Conservation (phyloP, 139 green algal genomes). For the Coccomyxa sp. region DNA sequence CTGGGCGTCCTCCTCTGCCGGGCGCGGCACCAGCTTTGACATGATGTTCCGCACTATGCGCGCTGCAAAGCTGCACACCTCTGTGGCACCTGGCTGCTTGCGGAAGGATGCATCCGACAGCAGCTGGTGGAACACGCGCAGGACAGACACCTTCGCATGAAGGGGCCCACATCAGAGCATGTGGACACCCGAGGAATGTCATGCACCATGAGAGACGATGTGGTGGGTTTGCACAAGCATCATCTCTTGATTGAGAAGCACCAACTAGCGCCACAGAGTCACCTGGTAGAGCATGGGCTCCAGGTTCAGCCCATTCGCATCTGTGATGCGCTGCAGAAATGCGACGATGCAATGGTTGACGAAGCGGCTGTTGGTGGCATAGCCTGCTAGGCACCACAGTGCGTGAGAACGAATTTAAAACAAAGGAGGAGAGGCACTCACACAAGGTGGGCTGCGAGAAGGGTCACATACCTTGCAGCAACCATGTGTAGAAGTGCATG, state of each 20-base stretch:
- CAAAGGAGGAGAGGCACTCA: neutral
- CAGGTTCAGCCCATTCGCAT: constrained; percentile 51
- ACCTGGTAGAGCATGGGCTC: constrained; percentile 80
- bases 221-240: neutral
- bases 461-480: constrained; percentile 28
- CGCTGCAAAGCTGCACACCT: constrained; percentile 47
- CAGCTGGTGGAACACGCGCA: constrained; percentile 67
- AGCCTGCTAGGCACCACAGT: constrained; percentile 18
- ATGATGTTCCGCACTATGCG: constrained; percentile 51
- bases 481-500: constrained; percentile 67
- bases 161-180: neutral
- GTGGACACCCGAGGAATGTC: neutral
- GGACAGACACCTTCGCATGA: constrained; percentile 57
- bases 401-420: neutral
- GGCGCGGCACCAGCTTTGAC: neutral
- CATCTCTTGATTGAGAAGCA: neutral
- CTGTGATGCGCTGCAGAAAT: constrained; percentile 58
- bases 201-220: neutral
- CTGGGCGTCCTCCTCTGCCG: no score
- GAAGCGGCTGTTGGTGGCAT: constrained; percentile 39
- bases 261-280: no score
- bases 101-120: constrained; percentile 50
- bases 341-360: constrained; percentile 49
- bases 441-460: neutral
- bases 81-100: constrained; percentile 2